Percentiles rank a stretch among this genome's conserved stretches.
phyloP scores from a whole-genome alignment of 805 yeast genomes.

The Pichia deserticola region DNA sequence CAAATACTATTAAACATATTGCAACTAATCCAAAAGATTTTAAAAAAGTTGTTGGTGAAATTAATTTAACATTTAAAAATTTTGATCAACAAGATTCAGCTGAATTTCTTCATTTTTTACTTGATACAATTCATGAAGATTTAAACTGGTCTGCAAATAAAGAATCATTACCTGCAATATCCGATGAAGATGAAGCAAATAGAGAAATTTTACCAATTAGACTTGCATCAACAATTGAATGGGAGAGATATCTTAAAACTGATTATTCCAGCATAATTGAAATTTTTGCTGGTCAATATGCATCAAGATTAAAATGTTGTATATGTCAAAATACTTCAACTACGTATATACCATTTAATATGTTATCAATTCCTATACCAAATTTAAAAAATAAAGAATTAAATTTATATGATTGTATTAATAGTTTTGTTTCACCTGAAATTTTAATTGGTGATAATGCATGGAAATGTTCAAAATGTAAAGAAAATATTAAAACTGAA shows the following conservation, averaged over 20 bases:
- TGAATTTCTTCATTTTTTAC: constrained; percentile 66
- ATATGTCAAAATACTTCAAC: constrained; percentile 74
- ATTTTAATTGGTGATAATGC: constrained; percentile 67
- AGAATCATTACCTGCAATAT: constrained; percentile 49
- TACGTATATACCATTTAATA: constrained; percentile 76
- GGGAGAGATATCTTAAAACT: constrained; percentile 79
- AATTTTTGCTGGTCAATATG: constrained; percentile 81
- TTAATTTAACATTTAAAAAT: constrained; percentile 58
- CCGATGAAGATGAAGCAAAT: constrained; percentile 52
- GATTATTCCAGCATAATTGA: constrained; percentile 78
- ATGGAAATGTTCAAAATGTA: constrained; percentile 81
- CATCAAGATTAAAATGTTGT: constrained; percentile 69
- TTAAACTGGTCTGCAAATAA: constrained; percentile 59
- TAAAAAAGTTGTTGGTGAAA: constrained; percentile 58
- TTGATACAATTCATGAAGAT: constrained; percentile 80
- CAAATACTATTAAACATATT: constrained; percentile 23
- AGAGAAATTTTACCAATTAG: constrained; percentile 71
- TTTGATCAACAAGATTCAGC: constrained; percentile 80
- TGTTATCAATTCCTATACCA: constrained; percentile 77
- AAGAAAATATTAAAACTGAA: constrained; percentile 51
- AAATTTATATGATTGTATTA: constrained; percentile 56
- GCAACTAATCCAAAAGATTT: constrained; percentile 30
- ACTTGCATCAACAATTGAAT: constrained; percentile 79
- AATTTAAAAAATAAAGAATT: constrained; percentile 20
- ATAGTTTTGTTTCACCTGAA: constrained; percentile 71